Evolutionary conservation across 2,329 filamentous ascomycete genomes (phyloP), one percentile per base, ranked within the genome.

Genomic region (Conoideocrella luteorostrata): DNA sequence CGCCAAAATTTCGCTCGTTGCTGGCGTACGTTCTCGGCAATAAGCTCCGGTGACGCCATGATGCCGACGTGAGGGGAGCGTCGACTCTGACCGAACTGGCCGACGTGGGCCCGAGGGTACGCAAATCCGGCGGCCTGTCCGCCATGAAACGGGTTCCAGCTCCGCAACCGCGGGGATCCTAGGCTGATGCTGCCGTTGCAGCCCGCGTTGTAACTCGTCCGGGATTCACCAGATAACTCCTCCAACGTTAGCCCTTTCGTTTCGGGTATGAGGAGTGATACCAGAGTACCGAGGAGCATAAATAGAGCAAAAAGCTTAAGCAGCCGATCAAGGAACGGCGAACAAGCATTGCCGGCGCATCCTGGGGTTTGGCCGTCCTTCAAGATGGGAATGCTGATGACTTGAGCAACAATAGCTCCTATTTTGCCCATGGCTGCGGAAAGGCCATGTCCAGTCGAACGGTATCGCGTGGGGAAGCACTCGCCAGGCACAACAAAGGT

Each of bases 291-390:
- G 41, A 76, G 74, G 5, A 90, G 70, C 86, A 89, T 90, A 69
- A 91, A 89, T 9, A 88, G 70, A 0, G 84, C 84, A 61, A 87
- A 89, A 29, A 89, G 84, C 59, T 88, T 74, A 69, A 91, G 81
- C 29, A 90, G 75, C 45, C 84, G 80, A 60, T 86, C 75, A 43
- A 90, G 72, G 75, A 82, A 85, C 0, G 74, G 71, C 2, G 68
- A 67, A 51, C 74, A 77, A 7, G 55, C 56, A 2, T 63, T 70
- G 0, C 74, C 74, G 17, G 68, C 65, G 47, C 75, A 77, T 13
- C 68, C 61, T 7, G 68, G 64, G 0, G 68, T 63, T 0, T 74
- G 67, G 21, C 80, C 83, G 24, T 74, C 73, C 15, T 73, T 75
- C 12, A 81, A 68, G 12, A 86, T 64, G 2, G 80, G 79, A 9